phyloP scores from a whole-genome alignment of 192 early-diverging fungal species.

The Backusella australiensis region DNA sequence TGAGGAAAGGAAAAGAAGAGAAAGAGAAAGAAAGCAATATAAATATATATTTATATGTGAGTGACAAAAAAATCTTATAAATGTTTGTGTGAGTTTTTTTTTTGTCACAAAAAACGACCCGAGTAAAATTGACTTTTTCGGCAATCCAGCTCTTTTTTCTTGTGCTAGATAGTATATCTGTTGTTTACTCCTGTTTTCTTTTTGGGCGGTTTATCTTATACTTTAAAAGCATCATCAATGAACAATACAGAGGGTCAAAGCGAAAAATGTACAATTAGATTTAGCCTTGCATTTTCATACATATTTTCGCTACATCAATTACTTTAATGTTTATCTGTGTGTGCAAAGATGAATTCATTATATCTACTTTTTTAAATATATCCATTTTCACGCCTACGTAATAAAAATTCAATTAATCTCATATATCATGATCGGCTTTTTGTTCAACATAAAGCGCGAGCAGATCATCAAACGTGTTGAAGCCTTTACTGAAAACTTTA shows the following conservation, averaged over 20 bases:
- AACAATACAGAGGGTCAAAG: background rate
- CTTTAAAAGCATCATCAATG: background rate
- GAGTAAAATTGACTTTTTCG: slow-evolving; percentile 12
- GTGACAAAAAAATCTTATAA: background rate
- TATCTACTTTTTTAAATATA: background rate
- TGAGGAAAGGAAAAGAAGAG: background rate
- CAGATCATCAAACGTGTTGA: background rate
- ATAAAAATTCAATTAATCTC: background rate
- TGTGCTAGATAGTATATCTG: background rate
- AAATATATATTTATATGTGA: background rate
- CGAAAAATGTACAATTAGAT: background rate
- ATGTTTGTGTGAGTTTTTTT: background rate
- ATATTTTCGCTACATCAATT: background rate
- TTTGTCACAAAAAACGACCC: background rate
- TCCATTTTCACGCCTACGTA: background rate
- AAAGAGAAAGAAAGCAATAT: background rate
- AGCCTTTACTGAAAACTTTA: background rate
- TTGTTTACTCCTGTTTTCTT: background rate
- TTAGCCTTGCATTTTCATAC: background rate
- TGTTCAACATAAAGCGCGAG: background rate
- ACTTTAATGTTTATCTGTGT: background rate
- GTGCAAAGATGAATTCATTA: background rate
- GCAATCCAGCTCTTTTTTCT: slow-evolving; percentile 2
- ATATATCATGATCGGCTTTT: background rate
- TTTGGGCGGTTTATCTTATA: background rate